phyloP scores from a whole-genome alignment of 2,329 filamentous ascomycete species.

The Claviceps sp. region DNA sequence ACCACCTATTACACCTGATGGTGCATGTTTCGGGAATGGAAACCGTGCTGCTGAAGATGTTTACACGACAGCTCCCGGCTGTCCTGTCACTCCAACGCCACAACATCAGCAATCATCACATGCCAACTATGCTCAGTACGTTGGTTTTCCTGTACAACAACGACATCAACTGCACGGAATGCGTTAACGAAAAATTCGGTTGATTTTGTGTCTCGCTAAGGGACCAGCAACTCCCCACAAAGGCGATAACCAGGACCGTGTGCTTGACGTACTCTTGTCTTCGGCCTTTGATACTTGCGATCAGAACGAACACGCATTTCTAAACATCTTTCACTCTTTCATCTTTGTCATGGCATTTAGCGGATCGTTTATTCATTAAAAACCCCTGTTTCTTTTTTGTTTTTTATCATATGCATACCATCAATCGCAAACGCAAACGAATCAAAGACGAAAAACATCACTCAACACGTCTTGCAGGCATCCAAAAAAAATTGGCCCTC shows the following conservation, averaged over 20 bases:
- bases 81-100: conserved; percentile 48
- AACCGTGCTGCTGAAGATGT: conserved; percentile 30
- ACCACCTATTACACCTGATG: conserved; percentile 73
- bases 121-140: conserved; percentile 20
- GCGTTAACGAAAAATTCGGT: conserved; percentile 29
- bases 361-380: conserved; percentile 21
- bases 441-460: conserved; percentile 13
- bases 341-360: conserved; percentile 34
- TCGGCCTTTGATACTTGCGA: conserved; percentile 4
- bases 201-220: not conserved
- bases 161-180: conserved; percentile 15
- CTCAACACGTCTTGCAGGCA: conserved; percentile 24
- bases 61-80: conserved; percentile 37
- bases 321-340: conserved; percentile 4
- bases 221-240: not conserved
- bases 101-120: conserved; percentile 19
- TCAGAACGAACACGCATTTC: not conserved
- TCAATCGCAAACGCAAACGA: conserved; percentile 10
- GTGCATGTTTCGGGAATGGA: conserved; percentile 36
- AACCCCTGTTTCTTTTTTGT: conserved; percentile 12
- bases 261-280: not conserved
- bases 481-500: conserved; percentile 23
- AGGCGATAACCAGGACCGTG: too few relatives aligned
- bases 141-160: conserved; percentile 26
- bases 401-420: not conserved